These are phyloP conservation scores for Sarcodon sp. DNA, from an alignment of 768 basidiomycete genomes.

Conservation along the genomic window DNA sequence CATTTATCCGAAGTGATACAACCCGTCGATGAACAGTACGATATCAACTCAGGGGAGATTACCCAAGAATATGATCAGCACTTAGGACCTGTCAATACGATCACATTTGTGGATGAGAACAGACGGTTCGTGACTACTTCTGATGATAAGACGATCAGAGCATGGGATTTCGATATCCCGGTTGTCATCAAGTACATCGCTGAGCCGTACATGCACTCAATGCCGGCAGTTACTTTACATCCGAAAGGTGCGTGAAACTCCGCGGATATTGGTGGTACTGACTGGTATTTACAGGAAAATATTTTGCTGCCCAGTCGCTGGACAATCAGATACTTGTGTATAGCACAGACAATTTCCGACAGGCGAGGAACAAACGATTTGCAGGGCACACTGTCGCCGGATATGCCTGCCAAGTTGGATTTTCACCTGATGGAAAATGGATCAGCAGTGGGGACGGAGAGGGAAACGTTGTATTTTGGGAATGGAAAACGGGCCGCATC, in stretches of 20 bases:
- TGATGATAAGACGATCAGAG: conserved; percentile 97
- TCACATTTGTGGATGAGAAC: conserved; percentile 98
- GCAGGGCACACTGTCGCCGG: conserved; percentile 96
- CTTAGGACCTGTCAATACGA: conserved; percentile 95
- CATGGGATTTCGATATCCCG: conserved; percentile 99
- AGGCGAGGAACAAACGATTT: conserved; percentile 97
- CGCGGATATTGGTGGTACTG: not conserved
- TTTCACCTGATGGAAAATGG: conserved; percentile 98
- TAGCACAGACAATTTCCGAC: conserved; percentile 95
- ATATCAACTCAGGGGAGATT: conserved; percentile 90
- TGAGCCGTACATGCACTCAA: conserved; percentile 98
- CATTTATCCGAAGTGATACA: conserved; percentile 1
- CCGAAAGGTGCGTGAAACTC: conserved; percentile 68
- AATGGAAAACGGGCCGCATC: conserved; percentile 97
- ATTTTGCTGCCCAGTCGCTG: conserved; percentile 93
- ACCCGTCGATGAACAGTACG: conserved; percentile 46
- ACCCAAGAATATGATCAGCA: conserved; percentile 99
- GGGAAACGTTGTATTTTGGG: conserved; percentile 97
- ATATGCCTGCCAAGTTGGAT: conserved; percentile 94
- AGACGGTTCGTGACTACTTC: conserved; percentile 95
- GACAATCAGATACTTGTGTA: conserved; percentile 98
- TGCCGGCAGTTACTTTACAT: conserved; percentile 95
- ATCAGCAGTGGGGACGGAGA: conserved; percentile 93
- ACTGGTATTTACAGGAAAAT: conserved; percentile 56
- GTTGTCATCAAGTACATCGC: conserved; percentile 99